Evolutionary conservation across 139 green algal species (phyloP), one percentile per base, ranked within the genome.

Genomic region (Yamagishiella unicocca): DNA sequence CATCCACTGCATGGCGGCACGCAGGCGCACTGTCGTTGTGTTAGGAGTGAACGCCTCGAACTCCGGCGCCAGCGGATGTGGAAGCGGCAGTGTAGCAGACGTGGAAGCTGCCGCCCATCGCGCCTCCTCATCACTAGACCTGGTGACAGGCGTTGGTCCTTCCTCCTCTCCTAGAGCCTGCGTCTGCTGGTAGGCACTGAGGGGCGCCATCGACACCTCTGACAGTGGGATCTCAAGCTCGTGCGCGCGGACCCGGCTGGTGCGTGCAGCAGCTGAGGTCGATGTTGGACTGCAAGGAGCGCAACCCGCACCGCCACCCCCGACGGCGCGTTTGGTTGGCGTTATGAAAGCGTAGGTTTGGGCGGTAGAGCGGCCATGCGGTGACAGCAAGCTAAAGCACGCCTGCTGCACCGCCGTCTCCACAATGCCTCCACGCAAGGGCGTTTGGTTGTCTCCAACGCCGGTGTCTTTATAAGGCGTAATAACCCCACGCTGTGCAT

Each of bases 1-100:
- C 79, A 85, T 85, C 79, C 79, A 85, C 10, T 45, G 27, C 79
- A 76, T 85, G 40, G 79, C 79, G 5, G 79, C 79, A 33, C 61
- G 61, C 61, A 85, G 62, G 24, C 79, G 79, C 43, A 75, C 42
- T 0, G 53, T 24, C 2, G 61, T 40, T 5, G 79, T 85, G 61
- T 85, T 37, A 4, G 79, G 55, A 14, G 58, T 76, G 61, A 75
- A 85, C 9, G 43, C 14, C 10, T 21, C 67, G 4, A n/a, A n/a
- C n/a, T n/a, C n/a, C n/a, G n/a, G n/a, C n/a, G n/a, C n/a, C n/a
- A n/a, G n/a, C n/a, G n/a, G n/a, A n/a, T n/a, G n/a, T n/a, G n/a
- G n/a, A n/a, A n/a, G n/a, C n/a, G n/a, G n/a, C n/a, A n/a, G n/a
- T n/a, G n/a, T n/a, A n/a, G n/a, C n/a, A n/a, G n/a, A n/a, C n/a